Conservation (phyloP, 163 green algal genomes). For the Picocystis sp. region DNA sequence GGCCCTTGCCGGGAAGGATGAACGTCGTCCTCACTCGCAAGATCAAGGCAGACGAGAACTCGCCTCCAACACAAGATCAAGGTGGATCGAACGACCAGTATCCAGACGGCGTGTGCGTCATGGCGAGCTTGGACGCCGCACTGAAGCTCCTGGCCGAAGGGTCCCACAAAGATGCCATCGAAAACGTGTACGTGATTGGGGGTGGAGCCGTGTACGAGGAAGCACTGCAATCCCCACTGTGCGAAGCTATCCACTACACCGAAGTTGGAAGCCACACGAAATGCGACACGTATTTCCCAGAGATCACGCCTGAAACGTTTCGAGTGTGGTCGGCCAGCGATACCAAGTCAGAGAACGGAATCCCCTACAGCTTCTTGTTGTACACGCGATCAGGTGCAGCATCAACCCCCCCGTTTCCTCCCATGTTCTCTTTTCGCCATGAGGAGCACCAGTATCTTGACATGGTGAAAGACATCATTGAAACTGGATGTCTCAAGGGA, state of each 20-base stretch:
- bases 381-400: constrained; percentile 10
- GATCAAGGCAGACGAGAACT: constrained; percentile 21
- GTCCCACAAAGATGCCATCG: constrained; percentile 27
- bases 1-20: constrained; percentile 69
- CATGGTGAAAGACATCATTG: constrained; percentile 71
- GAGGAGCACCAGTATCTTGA: constrained; percentile 95
- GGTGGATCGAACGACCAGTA: background rate
- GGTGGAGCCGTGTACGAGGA: constrained; percentile 75
- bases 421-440: constrained; percentile 36
- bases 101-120: constrained; percentile 22
- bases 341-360: constrained; percentile 33
- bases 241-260: constrained; percentile 76
- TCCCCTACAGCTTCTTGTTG: constrained; percentile 9
- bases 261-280: constrained; percentile 34
- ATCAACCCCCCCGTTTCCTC: constrained; percentile 29
- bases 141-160: constrained; percentile 39
- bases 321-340: constrained; percentile 49
- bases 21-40: constrained; percentile 75
- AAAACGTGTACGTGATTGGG: constrained; percentile 91
- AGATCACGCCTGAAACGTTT: constrained; percentile 44
- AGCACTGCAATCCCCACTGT: constrained; percentile 41
- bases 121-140: constrained; percentile 50
- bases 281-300: constrained; percentile 84
- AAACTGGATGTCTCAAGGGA: constrained; percentile 41
- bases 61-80: background rate